Base-by-base conservation (phyloP, 2,329 filamentous ascomycete species). In the Sclerotinia sclerotiorum region DNA sequence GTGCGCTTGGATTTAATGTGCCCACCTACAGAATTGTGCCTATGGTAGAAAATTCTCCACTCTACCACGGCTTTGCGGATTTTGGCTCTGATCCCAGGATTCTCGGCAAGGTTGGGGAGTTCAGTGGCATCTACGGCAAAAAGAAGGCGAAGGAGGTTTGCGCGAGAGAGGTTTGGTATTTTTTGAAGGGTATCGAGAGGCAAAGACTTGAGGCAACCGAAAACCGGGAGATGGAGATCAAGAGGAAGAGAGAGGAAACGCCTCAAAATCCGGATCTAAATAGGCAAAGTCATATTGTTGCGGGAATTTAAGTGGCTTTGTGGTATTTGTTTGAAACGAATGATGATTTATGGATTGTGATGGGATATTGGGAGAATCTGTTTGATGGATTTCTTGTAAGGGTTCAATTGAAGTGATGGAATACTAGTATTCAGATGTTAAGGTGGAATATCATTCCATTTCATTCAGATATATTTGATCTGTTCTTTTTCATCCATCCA, bases 61-160 rank as follows among this genome's bases (percentile, higher is more conserved):
- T 77, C 3, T 77, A 72, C 32, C 62, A 71, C 24, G 74, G 70
- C 0, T 74, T 73, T 58, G 76, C 76, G 1, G 70, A 77, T 66
- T 78, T 77, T 54, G 69, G 67, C 15, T 67, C 65, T 3, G 73
- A 77, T 55, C 71, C 72, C 1, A 71, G 72, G 11, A 73, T 80
- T 5, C 71, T 73, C 3, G 77, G 78, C 0, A 76, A 78, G 3
- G 73, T 84, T 24, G 83, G 81, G 32, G 74, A 80, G 66, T 79
- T 82, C 2, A 69, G 75, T 0, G 76, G 80, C 66, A 75, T 84
- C 0, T 81, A 76, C 70, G 83, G 84, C 3, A 82, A 81, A 77
- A 83, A 83, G 75, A 81, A 77, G 60, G 82, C 82, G 0, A 83
- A 81, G 74, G 81, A 84, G 69, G 79, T 80, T 70, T 81, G 82